A percentile compares a stretch with the other conserved stretches of the same genome.
Conservation (phyloP, 1,284 basidiomycete genomes). For the Vanrija sp. region DNA sequence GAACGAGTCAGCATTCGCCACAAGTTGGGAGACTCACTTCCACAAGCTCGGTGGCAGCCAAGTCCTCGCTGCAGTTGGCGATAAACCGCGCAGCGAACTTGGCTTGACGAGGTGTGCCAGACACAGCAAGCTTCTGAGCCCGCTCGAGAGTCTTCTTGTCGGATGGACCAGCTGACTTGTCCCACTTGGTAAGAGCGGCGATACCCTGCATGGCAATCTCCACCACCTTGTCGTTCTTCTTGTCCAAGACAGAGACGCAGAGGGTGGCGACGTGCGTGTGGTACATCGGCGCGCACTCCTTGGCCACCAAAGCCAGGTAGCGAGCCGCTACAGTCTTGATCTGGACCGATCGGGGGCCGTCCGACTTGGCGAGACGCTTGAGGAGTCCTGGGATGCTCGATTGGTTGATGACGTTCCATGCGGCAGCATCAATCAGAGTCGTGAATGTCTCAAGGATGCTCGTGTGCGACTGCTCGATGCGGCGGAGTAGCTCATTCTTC, state of each 20-base stretch:
- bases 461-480: slow-evolving; percentile 67
- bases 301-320: slow-evolving; percentile 61
- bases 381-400: slow-evolving; percentile 75
- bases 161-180: slow-evolving; percentile 56
- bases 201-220: slow-evolving; percentile 73
- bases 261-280: slow-evolving; percentile 72
- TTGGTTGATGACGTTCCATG: slow-evolving; percentile 73
- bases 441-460: slow-evolving; percentile 65
- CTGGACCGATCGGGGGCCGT: slow-evolving; percentile 11
- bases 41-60: slow-evolving; percentile 58
- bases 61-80: slow-evolving; percentile 58
- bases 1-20: neutral
- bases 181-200: slow-evolving; percentile 61
- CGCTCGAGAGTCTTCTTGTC: slow-evolving; percentile 68
- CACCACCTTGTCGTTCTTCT: slow-evolving; percentile 58
- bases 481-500: slow-evolving; percentile 67
- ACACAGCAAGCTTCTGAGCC: slow-evolving; percentile 60
- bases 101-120: slow-evolving; percentile 64
- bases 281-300: slow-evolving; percentile 69
- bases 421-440: slow-evolving; percentile 66
- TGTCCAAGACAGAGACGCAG: slow-evolving; percentile 64
- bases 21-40: slow-evolving; percentile 55
- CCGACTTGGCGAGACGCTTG: slow-evolving; percentile 56
- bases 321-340: slow-evolving; percentile 26
- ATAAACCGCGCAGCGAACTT: slow-evolving; percentile 84